Conservation (phyloP, 306 rosid genomes). For the Vachellia collinsii region DNA sequence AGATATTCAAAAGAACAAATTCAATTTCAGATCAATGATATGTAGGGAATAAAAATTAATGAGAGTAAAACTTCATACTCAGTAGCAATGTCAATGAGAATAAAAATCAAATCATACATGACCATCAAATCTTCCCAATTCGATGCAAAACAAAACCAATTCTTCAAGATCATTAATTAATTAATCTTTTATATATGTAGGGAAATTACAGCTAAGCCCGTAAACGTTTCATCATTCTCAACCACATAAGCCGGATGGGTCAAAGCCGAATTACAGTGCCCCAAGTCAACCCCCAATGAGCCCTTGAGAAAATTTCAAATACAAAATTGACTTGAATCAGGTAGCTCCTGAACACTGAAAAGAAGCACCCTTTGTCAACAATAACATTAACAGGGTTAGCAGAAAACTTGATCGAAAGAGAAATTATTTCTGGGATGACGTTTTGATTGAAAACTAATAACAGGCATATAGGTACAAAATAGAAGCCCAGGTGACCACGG, state of each 20-base stretch:
- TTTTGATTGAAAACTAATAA: neutral
- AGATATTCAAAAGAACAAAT: slow-evolving; percentile 3
- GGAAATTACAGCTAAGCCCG: neutral
- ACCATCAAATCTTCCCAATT: slow-evolving; percentile 36
- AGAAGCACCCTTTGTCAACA: neutral
- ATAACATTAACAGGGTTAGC: neutral
- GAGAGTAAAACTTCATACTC: neutral
- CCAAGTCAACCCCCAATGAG: neutral
- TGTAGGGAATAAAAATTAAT: neutral
- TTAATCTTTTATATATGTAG: neutral
- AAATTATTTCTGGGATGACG: neutral
- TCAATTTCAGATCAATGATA: slow-evolving; percentile 10
- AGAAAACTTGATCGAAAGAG: slow-evolving; percentile 8
- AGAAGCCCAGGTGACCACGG: slow-evolving; percentile 19
- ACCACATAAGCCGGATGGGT: neutral
- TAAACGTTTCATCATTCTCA: neutral
- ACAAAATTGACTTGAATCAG: slow-evolving; percentile 22
- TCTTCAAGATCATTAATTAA: slow-evolving; percentile 23
- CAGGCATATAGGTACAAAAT: neutral
- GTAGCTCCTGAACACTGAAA: neutral
- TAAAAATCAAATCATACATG: slow-evolving; percentile 23
- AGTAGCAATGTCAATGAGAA: slow-evolving; percentile 25
- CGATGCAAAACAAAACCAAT: slow-evolving; percentile 25
- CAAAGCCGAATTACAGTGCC: neutral
- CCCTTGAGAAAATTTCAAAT: neutral